A percentile compares a stretch with the other conserved stretches of the same genome.
Conservation (phyloP, 1,284 basidiomycete species). For the Hemileccinum hortonii region DNA sequence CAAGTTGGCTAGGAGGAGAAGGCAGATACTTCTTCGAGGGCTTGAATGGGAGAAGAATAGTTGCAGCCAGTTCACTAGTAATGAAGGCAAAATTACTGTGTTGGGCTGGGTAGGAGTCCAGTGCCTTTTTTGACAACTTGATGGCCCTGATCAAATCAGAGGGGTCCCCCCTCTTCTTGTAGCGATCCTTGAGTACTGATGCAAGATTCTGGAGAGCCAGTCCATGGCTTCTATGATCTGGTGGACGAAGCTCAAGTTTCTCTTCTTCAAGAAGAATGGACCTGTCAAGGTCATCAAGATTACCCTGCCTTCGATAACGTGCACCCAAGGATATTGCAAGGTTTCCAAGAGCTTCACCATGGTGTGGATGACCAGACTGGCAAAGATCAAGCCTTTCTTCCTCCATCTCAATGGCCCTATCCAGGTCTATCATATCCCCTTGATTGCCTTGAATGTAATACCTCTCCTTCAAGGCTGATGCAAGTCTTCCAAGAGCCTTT, state of each 20-base stretch:
- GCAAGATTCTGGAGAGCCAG: neutral
- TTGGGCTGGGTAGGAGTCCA: neutral
- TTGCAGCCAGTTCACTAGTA: no score
- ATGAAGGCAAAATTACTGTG: neutral
- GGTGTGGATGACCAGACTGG: neutral
- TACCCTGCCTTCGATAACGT: neutral
- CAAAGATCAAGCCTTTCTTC: neutral
- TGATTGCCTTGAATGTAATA: neutral
- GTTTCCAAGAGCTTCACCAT: neutral
- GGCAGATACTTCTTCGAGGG: no score
- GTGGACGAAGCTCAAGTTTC: neutral
- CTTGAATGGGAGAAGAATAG: no score
- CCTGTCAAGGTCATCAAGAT: neutral
- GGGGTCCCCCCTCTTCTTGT: neutral
- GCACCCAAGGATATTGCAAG: neutral
- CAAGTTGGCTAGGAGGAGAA: no score
- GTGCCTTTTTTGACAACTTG: neutral
- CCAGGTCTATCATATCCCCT: neutral
- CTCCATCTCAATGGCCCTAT: neutral
- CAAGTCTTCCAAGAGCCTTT: neutral
- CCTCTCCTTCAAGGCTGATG: neutral
- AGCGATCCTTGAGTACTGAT: neutral
- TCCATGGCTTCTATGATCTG: neutral
- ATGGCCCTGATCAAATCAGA: neutral
- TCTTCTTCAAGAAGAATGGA: neutral